Evolutionary conservation across 495 filamentous ascomycete genomes (phyloP).

Genomic region (Hypoxylon cercidicola): DNA sequence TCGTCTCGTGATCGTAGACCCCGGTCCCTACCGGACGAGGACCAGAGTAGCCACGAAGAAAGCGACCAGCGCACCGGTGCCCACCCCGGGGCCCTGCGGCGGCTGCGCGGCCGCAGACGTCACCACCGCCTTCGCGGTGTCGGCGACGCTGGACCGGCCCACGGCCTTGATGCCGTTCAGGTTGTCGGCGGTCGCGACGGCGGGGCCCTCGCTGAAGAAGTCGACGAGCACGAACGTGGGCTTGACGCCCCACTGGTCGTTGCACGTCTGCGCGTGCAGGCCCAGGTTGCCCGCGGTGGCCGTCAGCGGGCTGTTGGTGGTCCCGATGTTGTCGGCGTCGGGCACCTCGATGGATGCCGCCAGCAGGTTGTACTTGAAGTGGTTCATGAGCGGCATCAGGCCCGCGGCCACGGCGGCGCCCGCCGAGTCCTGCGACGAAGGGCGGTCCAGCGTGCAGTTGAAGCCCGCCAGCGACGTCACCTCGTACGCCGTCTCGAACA

Average conservation of each 20-base stretch:
- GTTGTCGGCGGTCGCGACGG: constrained; percentile 64
- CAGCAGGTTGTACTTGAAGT: constrained; percentile 72
- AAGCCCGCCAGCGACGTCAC: constrained; percentile 61
- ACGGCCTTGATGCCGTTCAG: constrained; percentile 65
- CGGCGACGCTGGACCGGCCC: constrained; percentile 44
- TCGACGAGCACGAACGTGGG: constrained; percentile 74
- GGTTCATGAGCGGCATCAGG: constrained; percentile 73
- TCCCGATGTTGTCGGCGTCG: constrained; percentile 60
- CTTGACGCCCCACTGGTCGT: constrained; percentile 61
- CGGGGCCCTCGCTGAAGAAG: constrained; percentile 71
- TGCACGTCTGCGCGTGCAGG: constrained; percentile 64
- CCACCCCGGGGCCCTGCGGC: constrained; percentile 19
- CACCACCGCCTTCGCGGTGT: constrained; percentile 11
- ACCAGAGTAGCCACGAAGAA: constrained; percentile 46
- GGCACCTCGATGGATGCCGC: constrained; percentile 67
- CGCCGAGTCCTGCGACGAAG: constrained; percentile 54
- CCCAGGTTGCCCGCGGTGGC: constrained; percentile 66
- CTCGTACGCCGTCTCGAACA: constrained; percentile 78
- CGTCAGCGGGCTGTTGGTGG: constrained; percentile 64
- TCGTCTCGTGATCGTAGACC: neutral
- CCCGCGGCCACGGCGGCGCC: constrained; percentile 56
- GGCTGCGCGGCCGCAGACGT: constrained; percentile 20
- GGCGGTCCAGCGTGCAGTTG: constrained; percentile 73
- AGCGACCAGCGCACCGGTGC: constrained; percentile 44
- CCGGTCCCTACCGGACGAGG: constrained; percentile 28